phyloP scores from a whole-genome alignment of 2,329 filamentous ascomycete genomes.

The Alternaria sp. region DNA sequence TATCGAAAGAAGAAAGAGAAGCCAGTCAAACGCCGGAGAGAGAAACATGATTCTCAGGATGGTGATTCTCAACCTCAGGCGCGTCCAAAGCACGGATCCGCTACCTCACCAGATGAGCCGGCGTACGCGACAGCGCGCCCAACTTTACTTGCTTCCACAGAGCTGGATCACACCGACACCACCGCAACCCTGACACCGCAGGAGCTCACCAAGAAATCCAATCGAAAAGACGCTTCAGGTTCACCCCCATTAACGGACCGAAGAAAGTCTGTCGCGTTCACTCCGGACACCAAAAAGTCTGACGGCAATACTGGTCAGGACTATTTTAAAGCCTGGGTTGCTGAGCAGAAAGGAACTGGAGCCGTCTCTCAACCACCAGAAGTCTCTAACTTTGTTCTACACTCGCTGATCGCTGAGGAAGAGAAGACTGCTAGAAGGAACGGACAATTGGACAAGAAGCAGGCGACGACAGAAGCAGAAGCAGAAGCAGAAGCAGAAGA shows the following conservation, averaged over 20 bases:
- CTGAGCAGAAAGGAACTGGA: constrained; percentile 42
- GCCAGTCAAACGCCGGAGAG: constrained; percentile 28
- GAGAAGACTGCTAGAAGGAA: constrained; percentile 26
- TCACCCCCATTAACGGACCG: constrained; percentile 40
- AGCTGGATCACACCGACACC: constrained; percentile 28
- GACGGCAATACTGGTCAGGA: constrained; percentile 65
- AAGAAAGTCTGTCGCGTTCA: constrained; percentile 71
- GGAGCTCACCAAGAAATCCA: constrained; percentile 23
- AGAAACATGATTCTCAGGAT: constrained; percentile 15
- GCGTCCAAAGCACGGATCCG: constrained; percentile 15
- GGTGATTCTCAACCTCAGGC: constrained; percentile 15
- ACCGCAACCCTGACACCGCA: constrained; percentile 27
- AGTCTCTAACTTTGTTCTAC: constrained; percentile 38
- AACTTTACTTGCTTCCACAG: constrained; percentile 45
- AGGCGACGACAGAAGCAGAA: constrained; percentile 11
- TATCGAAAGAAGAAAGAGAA: constrained; percentile 48
- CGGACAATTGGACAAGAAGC: constrained; percentile 28
- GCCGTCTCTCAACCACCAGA: constrained; percentile 33
- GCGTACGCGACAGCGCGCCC: constrained; percentile 18
- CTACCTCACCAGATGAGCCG: constrained; percentile 36
- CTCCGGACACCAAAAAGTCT: constrained; percentile 67
- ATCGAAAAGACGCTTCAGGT: constrained; percentile 28
- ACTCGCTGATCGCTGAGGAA: constrained; percentile 26
- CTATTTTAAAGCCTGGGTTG: constrained; percentile 61
- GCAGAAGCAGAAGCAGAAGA: constrained; percentile 10